Percentiles rank a stretch among this genome's conserved stretches.
Conservation (phyloP, 257 asterid genomes). For the Primulina huaijiensis region DNA sequence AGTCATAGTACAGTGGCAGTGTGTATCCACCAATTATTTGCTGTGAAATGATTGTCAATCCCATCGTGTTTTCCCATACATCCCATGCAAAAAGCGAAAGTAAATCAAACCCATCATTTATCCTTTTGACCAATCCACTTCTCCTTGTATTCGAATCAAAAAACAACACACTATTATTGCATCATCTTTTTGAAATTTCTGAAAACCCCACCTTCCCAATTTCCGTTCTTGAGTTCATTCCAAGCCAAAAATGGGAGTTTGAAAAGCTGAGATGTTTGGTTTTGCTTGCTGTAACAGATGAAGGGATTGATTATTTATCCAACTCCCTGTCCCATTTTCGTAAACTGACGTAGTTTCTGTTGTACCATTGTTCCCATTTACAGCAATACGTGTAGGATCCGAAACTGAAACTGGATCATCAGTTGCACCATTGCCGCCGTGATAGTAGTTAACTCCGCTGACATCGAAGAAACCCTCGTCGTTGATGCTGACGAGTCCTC, state of each 20-base stretch:
- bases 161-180: constrained; percentile 21
- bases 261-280: constrained; percentile 35
- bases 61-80: constrained; percentile 16
- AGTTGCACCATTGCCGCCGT: constrained; percentile 22
- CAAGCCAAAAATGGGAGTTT: constrained; percentile 35
- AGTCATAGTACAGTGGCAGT: neutral
- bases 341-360: constrained; percentile 25
- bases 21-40: constrained; percentile 9
- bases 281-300: constrained; percentile 41
- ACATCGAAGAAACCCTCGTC: constrained; percentile 28
- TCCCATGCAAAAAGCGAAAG: constrained; percentile 42
- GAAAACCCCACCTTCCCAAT: neutral
- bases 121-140: constrained; percentile 65
- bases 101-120: constrained; percentile 1
- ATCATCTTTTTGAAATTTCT: neutral
- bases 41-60: constrained; percentile 43
- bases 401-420: neutral
- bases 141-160: constrained; percentile 27
- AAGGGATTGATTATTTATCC: constrained; percentile 22
- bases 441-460: constrained; percentile 32
- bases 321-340: constrained; percentile 39
- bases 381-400: constrained; percentile 1
- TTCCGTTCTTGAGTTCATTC: constrained; percentile 19
- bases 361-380: constrained; percentile 28
- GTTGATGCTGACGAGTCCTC: constrained; percentile 23